Evolutionary conservation across 805 yeast species (phyloP), one percentile per base, ranked within the genome.

Genomic region (Pichia eremophila): DNA sequence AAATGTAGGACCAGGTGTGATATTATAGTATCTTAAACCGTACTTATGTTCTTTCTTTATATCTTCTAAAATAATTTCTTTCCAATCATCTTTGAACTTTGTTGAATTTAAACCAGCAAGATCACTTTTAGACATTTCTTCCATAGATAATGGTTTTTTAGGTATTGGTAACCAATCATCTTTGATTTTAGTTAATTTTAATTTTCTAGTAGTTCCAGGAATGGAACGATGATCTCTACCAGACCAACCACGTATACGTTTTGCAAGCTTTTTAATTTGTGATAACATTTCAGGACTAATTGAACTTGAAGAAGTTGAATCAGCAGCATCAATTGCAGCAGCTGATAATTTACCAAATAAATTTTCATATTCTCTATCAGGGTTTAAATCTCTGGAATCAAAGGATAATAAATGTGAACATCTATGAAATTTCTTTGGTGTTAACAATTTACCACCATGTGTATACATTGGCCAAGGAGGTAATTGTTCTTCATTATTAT

Each of bases 151-250:
- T 14, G 83, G 83, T 51, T 79, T 82, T 47, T 73, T 71, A 28
- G 74, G 65, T 0, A 86, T 78, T 1, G 95, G 95, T 8, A 85
- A 59, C 86, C 90, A 86, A 59, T 85, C 90, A 50, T 84, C 89
- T 59, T 84, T 75, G 41, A 87, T 78, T 56, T 81, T 81, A 0
- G 95, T 80, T 51, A 88, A 67, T 12, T 75, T 68, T 43, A 87
- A 65, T 55, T 84, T 83, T 52, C 88, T 72, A 0, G 78, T 64
- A 0, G 86, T 77, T 28, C 91, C 91, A 0, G 96, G 96, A 3
- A 85, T 77, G 7, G 78, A 67, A 43, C 83, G 65, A 51, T 81
- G 77, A 57, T 86, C 95, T 52, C 77, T 75, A 0, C 95, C 95
- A 41, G 88, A 84, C 95, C 95, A 87, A 25, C 88, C 89, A 56